Evolutionary conservation across 371 early-diverging fungal species (phyloP), one percentile per base, ranked within the genome.

Genomic region (Scutellospora calospora): DNA sequence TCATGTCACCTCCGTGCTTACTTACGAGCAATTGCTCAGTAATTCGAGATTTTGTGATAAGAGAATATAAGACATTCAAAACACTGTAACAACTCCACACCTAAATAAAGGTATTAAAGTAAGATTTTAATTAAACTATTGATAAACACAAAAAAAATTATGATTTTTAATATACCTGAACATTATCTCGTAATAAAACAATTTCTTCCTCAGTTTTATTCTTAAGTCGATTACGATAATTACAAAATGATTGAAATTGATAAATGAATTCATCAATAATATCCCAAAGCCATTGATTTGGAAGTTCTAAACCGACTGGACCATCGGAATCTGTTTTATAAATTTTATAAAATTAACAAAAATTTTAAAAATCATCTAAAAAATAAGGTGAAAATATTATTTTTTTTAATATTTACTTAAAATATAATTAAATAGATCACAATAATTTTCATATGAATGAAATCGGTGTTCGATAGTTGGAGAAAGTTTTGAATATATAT

Each of bases 271-370:
- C 98, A 84, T 98, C 98, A 83, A 98, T 96, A 83, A 98, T 97
- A 87, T 98, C 98, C 98, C 98, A 98, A 69, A 98, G 90, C 98
- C 98, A 98, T 89, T 97, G 97, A 89, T 96, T 97, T 41, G 98
- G 98, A 81, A 98, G 92, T 88, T 98, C 98, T 68, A 96, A 88
- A 59, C 91, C 90, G 49, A 95, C 92, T 41, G 95, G 95, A 8
- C 91, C 92, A 45, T 95, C 94, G 45, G 94, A 93, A 86, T 95
- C 93, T 92, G 82, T 22, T n/a, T n/a, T n/a, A 52, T 59, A 63
- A 8, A 20, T 8, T 22, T 52, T 45, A 59, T 54, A 57, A 8
- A 29, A n/a, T 18, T 16, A n/a, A 8, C n/a, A 22, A 33, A 82
- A 35, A 81, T 14, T 33, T 31, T 63, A 9, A 63, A 0, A 18